Base-by-base conservation (phyloP, 2,329 filamentous ascomycete genomes). In the Nigrospora sphaerica region DNA sequence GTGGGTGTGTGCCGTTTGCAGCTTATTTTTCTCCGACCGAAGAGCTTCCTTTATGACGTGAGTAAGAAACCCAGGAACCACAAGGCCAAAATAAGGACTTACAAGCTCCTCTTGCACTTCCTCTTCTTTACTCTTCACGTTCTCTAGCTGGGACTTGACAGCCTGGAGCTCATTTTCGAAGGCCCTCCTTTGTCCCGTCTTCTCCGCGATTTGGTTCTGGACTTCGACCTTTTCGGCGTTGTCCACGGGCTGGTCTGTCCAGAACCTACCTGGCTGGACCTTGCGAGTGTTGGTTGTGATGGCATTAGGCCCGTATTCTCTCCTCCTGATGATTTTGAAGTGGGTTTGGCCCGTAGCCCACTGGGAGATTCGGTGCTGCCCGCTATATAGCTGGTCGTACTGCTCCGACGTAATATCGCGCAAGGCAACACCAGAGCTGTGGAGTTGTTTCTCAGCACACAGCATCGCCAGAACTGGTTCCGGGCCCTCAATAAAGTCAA, bases 391-490 rank as follows among this genome's bases (percentile, higher is more conserved):
- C n/a, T 64, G 68, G n/a, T 85, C 72, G 57, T 84, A 88, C 54
- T 89, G 82, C 35, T 77, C 72, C 32, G 87, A 78, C 3, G 65
- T 78, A 32, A 91, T 80, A 11, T 88, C 80, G 6, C 62, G 63
- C 13, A 82, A 68, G 14, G 78, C 73, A 39, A 92, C 76, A 1
- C 81, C 88, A 6, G 84, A 83, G 23, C 72, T 69, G 56, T 95
- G 81, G 7, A 96, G 65, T 45, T 71, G 76, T 48, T 77, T 80
- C 54, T 87, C 84, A 12, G 81, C 77, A 63, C 90, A 96, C 18
- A 98, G 77, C 86, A 95, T 93, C 7, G 88, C 85, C 32, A 97
- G 69, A 2, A 98, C 88, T 2, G 87, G 78, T 1, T 85, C 81
- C 0, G 95, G 95, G 0, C 92, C 93, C 32, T 83, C 76, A 6